Evolutionary conservation across 352 stramenopile genomes (phyloP).

Genomic region (Globisporangium ultimum): DNA sequence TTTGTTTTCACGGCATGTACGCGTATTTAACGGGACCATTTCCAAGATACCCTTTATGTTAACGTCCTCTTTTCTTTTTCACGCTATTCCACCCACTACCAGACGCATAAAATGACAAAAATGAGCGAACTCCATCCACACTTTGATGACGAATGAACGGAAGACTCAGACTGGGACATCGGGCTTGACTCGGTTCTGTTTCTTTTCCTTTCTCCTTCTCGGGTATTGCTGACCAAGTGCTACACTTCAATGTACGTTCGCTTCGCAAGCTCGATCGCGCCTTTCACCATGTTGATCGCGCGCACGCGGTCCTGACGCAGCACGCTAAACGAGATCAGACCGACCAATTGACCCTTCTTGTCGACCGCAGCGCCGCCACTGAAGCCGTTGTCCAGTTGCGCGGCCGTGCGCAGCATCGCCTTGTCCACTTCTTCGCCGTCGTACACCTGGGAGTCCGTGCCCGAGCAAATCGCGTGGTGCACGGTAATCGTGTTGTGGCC

Average conservation of each 20-base stretch:
- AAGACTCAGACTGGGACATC: background rate
- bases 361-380: constrained; percentile 81
- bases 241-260: constrained; percentile 68
- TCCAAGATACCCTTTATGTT: too few species aligned
- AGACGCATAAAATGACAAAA: constrained; percentile 17
- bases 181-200: constrained; percentile 5
- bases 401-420: constrained; percentile 81
- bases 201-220: background rate
- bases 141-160: too few species aligned
- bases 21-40: too few species aligned
- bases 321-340: constrained; percentile 85
- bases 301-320: constrained; percentile 82
- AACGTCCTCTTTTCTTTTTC: constrained; percentile 5
- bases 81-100: constrained; percentile 10
- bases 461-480: constrained; percentile 87
- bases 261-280: constrained; percentile 80
- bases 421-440: constrained; percentile 83
- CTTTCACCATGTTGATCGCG: constrained; percentile 89
- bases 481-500: constrained; percentile 89
- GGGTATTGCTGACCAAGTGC: constrained; percentile 10
- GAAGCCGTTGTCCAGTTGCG: constrained; percentile 85
- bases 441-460: constrained; percentile 85
- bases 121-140: constrained; percentile 2
- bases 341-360: constrained; percentile 83
- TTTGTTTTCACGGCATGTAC: too few species aligned